Base-by-base conservation (phyloP, 148 eudicot species). In the Tetragonia tetragonoides region DNA sequence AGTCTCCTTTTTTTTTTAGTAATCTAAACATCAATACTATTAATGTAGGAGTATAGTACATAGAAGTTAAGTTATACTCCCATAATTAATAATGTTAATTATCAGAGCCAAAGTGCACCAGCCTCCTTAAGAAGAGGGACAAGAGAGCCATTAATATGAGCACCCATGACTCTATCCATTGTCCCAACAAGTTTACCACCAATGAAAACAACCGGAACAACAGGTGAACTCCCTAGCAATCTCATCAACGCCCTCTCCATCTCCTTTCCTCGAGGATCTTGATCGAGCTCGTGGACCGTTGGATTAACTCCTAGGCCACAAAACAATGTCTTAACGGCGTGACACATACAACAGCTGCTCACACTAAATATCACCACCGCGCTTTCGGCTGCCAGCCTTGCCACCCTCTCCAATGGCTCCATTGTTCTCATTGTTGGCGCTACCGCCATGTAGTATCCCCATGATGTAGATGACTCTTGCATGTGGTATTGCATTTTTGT, bases 261-360 rank as follows among this genome's bases (percentile, higher is more conserved):
- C 18, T 91, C 93, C 24, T 71, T 81, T 7, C 95, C 93, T 9
- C 84, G 49, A 0, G 93, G 91, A 53, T 88, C 90, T 40, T 86
- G 87, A 62, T 91, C 95, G 0, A 91, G 88, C 84, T 91, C 95
- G 39, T 88, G 79, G 10, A 91, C 95, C 2, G 86, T 87, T 0
- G 95, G 91, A 41, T 83, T 88, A 2, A 91, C 95, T 0, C 95
- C 95, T 88, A 91, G 82, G 8, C 92, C 87, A 66, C 88, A 86
- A 61, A 91, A 89, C 5, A 91, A 81, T 71, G 87, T 80, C 85
- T 91, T 91, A n/a, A 87, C 89, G 0, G 95, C 95, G 34, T 89
- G 92, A 77, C 95, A 91, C 93, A 91, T 91, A 60, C 95, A 91
- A 61, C 95, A 90, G 8, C 77, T 80, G 84, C 89, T 91, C 37